phyloP scores from a whole-genome alignment of 192 early-diverging fungal genomes.

The Entomortierella beljakovae region DNA sequence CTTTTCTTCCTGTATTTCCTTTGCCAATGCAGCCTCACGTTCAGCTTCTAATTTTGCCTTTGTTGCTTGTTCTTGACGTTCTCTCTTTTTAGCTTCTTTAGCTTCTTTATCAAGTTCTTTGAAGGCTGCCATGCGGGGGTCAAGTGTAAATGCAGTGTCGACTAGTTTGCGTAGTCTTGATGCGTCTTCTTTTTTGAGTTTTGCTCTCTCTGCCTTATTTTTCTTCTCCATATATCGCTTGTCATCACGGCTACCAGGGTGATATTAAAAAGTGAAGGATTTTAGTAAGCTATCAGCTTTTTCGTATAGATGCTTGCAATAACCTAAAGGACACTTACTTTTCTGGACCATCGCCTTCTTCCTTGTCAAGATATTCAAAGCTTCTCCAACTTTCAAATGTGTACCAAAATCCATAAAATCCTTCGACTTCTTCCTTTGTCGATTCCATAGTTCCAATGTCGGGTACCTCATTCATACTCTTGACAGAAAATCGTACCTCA shows the following conservation, averaged over 20 bases:
- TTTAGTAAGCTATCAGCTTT: too few relatives aligned
- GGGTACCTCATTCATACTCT: constrained; percentile 61
- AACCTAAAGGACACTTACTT: constrained; percentile 53
- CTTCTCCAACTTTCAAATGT: constrained; percentile 86
- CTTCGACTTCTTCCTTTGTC: constrained; percentile 74
- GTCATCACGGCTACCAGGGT: constrained; percentile 83
- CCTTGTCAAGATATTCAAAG: constrained; percentile 87
- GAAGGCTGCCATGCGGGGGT: constrained; percentile 81
- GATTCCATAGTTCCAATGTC: constrained; percentile 68
- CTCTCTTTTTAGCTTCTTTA: constrained; percentile 75
- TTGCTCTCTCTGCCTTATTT: constrained; percentile 77
- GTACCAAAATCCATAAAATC: constrained; percentile 83
- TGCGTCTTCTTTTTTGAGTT: constrained; percentile 87
- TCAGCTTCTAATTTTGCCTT: constrained; percentile 53
- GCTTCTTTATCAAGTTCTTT: constrained; percentile 76
- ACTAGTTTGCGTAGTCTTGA: constrained; percentile 67
- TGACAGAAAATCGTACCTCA: constrained; percentile 62
- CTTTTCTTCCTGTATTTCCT: constrained; percentile 51
- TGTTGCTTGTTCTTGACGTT: constrained; percentile 62
- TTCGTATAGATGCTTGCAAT: background rate
- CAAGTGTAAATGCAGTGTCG: constrained; percentile 70
- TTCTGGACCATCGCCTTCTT: constrained; percentile 77
- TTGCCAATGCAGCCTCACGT: constrained; percentile 42
- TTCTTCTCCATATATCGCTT: constrained; percentile 80
- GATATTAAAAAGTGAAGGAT: too few relatives aligned